Evolutionary conservation across 2,329 filamentous ascomycete genomes (phyloP), one percentile per base, ranked within the genome.

Genomic region (Zymoseptoria passerinii): DNA sequence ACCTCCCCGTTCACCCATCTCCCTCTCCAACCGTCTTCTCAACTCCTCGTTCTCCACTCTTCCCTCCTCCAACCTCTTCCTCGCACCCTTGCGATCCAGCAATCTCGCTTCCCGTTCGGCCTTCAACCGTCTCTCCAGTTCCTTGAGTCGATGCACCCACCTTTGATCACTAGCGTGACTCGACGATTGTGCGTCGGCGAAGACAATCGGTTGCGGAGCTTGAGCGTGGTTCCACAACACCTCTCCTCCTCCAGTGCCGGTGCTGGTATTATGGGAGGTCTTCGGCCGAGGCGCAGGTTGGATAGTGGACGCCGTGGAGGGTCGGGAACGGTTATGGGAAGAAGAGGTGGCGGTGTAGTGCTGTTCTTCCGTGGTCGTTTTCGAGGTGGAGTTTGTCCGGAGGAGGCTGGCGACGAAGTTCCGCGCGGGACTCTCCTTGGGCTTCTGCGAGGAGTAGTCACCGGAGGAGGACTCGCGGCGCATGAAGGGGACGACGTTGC

Each of bases 41-140:
- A 94, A 74, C 64, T 88, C 84, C 64, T 86, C 82, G 69, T 90
- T 90, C 75, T 91, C 87, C 56, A 81, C 77, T 70, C 86, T 82
- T n/a, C 87, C 81, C 61, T 91, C 88, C 59, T 90, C 86, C 0
- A 96, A 75, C 55, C 92, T 79, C 75, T 91, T 88, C 56, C 89
- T 79, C 28, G 92, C 92, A 23, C 90, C 91, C 52, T 83, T 87
- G 3, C 94, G 84, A 74, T 99, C 94, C 58, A 95, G 78, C 55
- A 95, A 78, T 50, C 94, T 79, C 1, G 86, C 91, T 73, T 97
- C 94, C 13, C 94, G 79, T 76, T 99, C 94, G 51, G 89, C 86
- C 73, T 96, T 95, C 18, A 99, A 79, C 66, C 95, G 84, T 64
- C 87, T 82, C 77, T 99, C 94, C 65, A 97, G 78, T 70, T 97